A percentile compares a stretch with the other conserved stretches of the same genome.
Conservation (phyloP, 768 basidiomycete species). For the Pholiota microspora region DNA sequence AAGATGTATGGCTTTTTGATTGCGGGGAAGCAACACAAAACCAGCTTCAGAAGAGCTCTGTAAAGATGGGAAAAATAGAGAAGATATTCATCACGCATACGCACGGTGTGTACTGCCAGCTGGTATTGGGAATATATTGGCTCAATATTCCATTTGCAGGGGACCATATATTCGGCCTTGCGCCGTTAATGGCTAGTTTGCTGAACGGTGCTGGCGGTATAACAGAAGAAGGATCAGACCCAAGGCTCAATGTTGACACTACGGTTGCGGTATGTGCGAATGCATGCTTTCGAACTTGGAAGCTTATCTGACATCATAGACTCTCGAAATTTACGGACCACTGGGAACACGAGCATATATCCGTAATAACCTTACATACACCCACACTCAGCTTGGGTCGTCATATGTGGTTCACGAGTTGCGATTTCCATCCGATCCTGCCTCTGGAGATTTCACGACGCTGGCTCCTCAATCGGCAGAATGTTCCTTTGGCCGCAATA, state of each 20-base stretch:
- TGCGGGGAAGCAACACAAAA: slow-evolving; percentile 85
- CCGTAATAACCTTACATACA: slow-evolving; percentile 63
- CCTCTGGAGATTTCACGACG: slow-evolving; percentile 43
- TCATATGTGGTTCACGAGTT: slow-evolving; percentile 86
- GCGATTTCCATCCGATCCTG: slow-evolving; percentile 58
- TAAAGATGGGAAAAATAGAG: slow-evolving; percentile 78
- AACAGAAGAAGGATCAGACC: slow-evolving; percentile 57
- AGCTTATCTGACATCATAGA: slow-evolving; percentile 44
- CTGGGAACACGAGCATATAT: slow-evolving; percentile 80
- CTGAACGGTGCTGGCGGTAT: slow-evolving; percentile 76
- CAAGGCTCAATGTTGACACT: slow-evolving; percentile 41
- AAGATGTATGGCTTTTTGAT: slow-evolving; percentile 82
- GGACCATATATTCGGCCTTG: slow-evolving; percentile 78
- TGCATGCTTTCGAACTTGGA: too few relatives aligned
- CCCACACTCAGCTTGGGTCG: slow-evolving; percentile 61
- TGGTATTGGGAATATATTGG: not conserved
- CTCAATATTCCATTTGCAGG: slow-evolving; percentile 38
- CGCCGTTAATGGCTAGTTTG: slow-evolving; percentile 65
- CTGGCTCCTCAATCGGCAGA: slow-evolving; percentile 54
- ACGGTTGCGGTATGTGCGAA: slow-evolving; percentile 35
- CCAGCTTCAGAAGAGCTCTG: slow-evolving; percentile 64
- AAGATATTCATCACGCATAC: slow-evolving; percentile 91
- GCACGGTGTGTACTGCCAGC: slow-evolving; percentile 54
- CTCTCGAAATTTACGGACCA: slow-evolving; percentile 84
- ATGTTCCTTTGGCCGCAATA: slow-evolving; percentile 58